Conservation (phyloP, 768 basidiomycete genomes). For the Pulveroboletus ravenelii region DNA sequence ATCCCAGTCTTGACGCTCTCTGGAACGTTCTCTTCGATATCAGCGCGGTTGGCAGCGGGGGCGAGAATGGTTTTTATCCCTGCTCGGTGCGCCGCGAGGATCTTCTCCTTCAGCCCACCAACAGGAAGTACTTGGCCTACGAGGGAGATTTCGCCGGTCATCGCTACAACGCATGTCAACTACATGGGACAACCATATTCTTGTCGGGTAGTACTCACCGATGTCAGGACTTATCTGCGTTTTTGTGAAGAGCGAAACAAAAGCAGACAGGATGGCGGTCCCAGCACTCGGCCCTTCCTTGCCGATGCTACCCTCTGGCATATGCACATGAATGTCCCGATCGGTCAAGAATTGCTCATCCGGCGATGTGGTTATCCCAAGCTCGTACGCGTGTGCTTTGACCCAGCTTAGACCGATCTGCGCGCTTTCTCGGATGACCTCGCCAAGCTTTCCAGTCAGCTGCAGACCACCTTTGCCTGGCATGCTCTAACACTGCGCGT, state of each 20-base stretch:
- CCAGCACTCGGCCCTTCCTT: conserved; percentile 98
- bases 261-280: conserved; percentile 86
- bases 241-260: conserved; percentile 88
- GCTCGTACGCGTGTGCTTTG: conserved; percentile 81
- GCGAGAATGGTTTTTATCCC: conserved; percentile 91
- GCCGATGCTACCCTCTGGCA: conserved; percentile 91
- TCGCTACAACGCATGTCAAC: conserved; percentile 48
- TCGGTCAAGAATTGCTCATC: conserved; percentile 80
- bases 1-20: conserved; percentile 95
- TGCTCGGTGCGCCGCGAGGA: conserved; percentile 93
- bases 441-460: conserved; percentile 94
- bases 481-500: conserved; percentile 60
- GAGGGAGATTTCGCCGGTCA: conserved; percentile 98
- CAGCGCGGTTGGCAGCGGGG: conserved; percentile 83
- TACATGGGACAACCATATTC: neutral
- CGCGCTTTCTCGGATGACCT: conserved; percentile 94
- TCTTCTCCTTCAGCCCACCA: conserved; percentile 94
- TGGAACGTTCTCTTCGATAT: conserved; percentile 97
- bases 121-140: conserved; percentile 96
- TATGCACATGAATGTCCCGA: conserved; percentile 90
- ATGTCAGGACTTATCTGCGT: conserved; percentile 82
- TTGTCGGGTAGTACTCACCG: conserved; percentile 45
- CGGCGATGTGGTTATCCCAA: conserved; percentile 73
- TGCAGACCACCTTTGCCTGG: conserved; percentile 92
- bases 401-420: conserved; percentile 95